Base-by-base conservation (phyloP, 2,329 filamentous ascomycete genomes). In the Alternaria metachromatica region DNA sequence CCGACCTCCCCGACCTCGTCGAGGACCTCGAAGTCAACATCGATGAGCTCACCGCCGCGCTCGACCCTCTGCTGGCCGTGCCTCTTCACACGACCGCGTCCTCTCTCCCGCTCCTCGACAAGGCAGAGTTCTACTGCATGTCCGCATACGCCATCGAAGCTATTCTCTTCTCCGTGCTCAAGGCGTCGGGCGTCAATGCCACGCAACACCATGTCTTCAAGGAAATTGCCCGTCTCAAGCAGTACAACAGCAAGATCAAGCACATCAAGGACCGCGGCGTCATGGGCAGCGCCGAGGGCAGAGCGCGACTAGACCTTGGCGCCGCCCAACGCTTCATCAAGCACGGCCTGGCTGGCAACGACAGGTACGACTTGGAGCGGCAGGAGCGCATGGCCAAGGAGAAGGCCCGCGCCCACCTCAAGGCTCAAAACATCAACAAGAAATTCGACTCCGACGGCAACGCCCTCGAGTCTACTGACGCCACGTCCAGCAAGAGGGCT, bases 201-300 rank as follows among this genome's bases (percentile, higher is more conserved):
- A 93, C 92, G 78, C 86, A 91, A 56, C 95, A 98, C 77, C 87
- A 92, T 26, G 88, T 99, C 63, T 96, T 93, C 81, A 87, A 87
- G 63, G 96, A 99, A 83, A 87, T 99, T 66, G 90, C 89, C 62
- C 89, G 96, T 60, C 90, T 98, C 58, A 93, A 90, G 80, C 91
- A 94, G 77, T 98, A 98, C 80, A 97, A 97, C 81, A 89, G 88
- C 63, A 99, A 98, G 83, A 95, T 98, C 78, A 93, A 96, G 76
- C 84, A 85, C 13, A 87, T 89, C 4, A 94, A 97, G 80, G 68
- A 68, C 20, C 48, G 62, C 2, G 58, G 62, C 4, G 54, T 55
- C 11, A 55, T 63, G 26, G 87, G 87, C 48, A 1, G 85, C 86
- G 57, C 84, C 88, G 73, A 85, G 86, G 56, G 53, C 13, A 33